These are phyloP conservation scores for Tetratostichococcus sp. DNA, from an alignment of 139 green algal genomes.

Conservation along the genomic window DNA sequence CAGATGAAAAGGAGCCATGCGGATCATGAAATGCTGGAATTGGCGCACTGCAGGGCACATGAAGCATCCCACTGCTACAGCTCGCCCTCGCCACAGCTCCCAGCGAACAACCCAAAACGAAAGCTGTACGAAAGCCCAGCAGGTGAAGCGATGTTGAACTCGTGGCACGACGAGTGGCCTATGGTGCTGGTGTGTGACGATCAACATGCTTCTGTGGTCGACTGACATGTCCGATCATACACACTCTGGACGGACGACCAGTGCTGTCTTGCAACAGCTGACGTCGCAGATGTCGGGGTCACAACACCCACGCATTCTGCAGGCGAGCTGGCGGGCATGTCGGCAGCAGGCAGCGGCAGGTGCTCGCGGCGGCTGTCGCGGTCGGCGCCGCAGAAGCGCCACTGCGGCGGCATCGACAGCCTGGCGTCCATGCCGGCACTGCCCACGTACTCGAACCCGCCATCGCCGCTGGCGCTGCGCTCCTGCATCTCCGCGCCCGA, in stretches of 20 bases:
- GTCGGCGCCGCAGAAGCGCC: not conserved
- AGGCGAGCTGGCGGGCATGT: not conserved
- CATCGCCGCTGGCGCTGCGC: not conserved
- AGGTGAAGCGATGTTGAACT: not conserved
- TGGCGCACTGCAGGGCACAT: not conserved
- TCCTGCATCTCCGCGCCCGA: not conserved
- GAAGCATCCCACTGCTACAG: not conserved
- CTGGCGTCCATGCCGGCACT: not conserved
- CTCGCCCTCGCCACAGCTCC: not conserved
- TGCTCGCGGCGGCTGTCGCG: not conserved
- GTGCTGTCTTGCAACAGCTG: no score
- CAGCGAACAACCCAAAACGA: not conserved
- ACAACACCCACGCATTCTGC: no score
- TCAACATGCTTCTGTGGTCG: no score
- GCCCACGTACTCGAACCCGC: not conserved
- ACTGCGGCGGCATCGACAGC: not conserved
- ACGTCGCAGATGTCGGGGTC: no score
- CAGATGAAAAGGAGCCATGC: no score
- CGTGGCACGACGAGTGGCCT: no score
- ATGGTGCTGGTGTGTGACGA: no score
- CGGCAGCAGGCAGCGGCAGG: not conserved
- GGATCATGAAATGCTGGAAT: no score
- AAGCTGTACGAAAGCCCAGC: not conserved
- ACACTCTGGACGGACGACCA: no score
- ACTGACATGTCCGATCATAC: no score